These are phyloP conservation scores for Thermochaetoides dissita DNA, from an alignment of 2,329 filamentous ascomycete genomes.

Conservation along the genomic window DNA sequence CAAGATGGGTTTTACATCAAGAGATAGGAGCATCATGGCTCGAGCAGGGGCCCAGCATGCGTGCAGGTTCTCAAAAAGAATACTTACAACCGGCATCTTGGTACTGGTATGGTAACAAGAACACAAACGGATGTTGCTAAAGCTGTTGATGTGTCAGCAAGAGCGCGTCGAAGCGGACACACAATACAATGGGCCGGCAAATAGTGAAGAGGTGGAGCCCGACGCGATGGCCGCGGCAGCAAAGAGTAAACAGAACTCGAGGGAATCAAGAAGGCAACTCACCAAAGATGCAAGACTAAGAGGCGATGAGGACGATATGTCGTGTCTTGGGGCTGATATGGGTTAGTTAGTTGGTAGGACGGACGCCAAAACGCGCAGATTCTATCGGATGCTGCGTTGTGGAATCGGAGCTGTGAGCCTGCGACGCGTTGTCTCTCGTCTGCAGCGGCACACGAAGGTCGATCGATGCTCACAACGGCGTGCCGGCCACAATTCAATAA, in stretches of 20 bases:
- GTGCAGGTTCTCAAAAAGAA: not conserved
- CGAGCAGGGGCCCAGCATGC: too few relatives aligned
- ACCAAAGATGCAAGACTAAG: slow-evolving; percentile 11
- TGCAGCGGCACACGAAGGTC: not conserved
- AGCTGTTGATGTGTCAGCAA: slow-evolving; percentile 8
- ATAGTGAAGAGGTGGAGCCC: not conserved
- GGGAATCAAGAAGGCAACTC: not conserved
- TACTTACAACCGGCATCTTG: slow-evolving; percentile 14
- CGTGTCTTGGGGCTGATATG: slow-evolving; percentile 8
- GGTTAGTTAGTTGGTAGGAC: not conserved
- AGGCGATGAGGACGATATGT: slow-evolving; percentile 4
- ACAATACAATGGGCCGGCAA: too few relatives aligned
- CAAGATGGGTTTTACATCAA: not conserved
- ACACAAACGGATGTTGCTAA: slow-evolving; percentile 10
- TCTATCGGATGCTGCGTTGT: slow-evolving; percentile 2
- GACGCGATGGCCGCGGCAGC: slow-evolving; percentile 1
- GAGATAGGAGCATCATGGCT: not conserved
- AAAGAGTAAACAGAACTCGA: not conserved
- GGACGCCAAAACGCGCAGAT: slow-evolving; percentile 4
- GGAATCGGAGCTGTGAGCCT: not conserved
- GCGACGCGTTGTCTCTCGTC: slow-evolving; percentile 3
- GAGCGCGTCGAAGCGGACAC: slow-evolving; percentile 1
- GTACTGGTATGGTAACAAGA: slow-evolving; percentile 4
- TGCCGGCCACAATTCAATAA: slow-evolving; percentile 4
- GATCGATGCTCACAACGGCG: slow-evolving; percentile 7